Conservation (phyloP, 2,329 filamentous ascomycete species). For the Ophiostoma sp. region DNA sequence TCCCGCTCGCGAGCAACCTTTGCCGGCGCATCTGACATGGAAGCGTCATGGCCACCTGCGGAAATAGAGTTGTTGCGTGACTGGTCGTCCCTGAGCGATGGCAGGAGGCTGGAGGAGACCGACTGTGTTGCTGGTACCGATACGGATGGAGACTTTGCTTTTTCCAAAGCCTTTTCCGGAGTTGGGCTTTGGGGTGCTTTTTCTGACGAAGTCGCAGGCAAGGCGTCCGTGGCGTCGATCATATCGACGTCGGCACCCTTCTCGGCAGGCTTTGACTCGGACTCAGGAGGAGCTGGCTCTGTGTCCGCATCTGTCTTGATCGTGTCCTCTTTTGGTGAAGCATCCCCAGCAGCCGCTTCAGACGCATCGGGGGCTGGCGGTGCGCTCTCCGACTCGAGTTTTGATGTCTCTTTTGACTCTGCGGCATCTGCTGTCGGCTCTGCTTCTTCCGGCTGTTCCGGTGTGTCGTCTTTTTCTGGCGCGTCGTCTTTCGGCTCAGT, state of each 20-base stretch:
- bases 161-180: slow-evolving; percentile 18
- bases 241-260: slow-evolving; percentile 31
- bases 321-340: not conserved
- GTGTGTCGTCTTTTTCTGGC: not conserved
- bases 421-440: not conserved
- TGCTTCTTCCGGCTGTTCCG: not conserved
- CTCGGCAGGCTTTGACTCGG: slow-evolving; percentile 8
- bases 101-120: slow-evolving; percentile 24
- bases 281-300: slow-evolving; percentile 8
- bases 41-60: slow-evolving; percentile 36
- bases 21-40: slow-evolving; percentile 42
- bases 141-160: slow-evolving; percentile 16
- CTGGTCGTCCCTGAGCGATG: slow-evolving; percentile 31
- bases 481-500: not conserved
- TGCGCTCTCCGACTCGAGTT: not conserved
- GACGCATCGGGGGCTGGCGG: not conserved
- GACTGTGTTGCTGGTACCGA: slow-evolving; percentile 13
- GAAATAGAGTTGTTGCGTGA: slow-evolving; percentile 32
- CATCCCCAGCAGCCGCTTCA: not conserved
- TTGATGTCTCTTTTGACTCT: not conserved
- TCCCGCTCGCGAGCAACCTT: slow-evolving; percentile 74
- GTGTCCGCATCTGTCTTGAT: not conserved
- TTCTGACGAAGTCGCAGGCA: not conserved
- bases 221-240: slow-evolving; percentile 27
- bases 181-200: slow-evolving; percentile 6